Percentiles rank a stretch among this genome's conserved stretches.
phyloP scores from a whole-genome alignment of 495 filamentous ascomycete species.

The Amphirosellinia nigrospora region DNA sequence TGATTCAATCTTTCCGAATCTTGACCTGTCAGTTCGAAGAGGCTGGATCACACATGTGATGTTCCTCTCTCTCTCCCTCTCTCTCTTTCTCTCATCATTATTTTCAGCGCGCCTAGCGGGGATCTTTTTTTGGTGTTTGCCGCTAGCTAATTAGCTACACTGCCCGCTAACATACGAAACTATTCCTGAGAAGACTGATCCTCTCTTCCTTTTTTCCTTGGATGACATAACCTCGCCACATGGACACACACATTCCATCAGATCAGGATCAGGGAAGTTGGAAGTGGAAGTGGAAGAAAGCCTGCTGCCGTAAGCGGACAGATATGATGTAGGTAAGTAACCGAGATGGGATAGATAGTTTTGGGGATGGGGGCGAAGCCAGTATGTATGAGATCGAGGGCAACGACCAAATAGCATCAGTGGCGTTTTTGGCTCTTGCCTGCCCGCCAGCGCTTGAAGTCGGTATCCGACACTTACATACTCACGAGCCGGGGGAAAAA shows the following conservation, averaged over 20 bases:
- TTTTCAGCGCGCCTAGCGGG: neutral
- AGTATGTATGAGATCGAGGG: constrained; percentile 8
- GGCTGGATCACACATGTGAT: constrained; percentile 1
- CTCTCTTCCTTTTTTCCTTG: neutral
- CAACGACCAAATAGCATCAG: neutral
- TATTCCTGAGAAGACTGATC: neutral
- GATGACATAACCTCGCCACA: constrained; percentile 12
- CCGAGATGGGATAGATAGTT: neutral
- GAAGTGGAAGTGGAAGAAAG: constrained; percentile 10
- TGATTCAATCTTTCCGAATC: neutral
- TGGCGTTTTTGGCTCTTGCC: constrained; percentile 6
- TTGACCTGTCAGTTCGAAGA: neutral
- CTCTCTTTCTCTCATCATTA: too few species aligned
- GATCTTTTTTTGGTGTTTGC: neutral
- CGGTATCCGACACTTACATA: constrained; percentile 5
- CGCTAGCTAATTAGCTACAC: neutral
- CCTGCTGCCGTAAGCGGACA: neutral
- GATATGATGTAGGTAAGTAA: neutral
- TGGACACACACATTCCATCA: too few species aligned
- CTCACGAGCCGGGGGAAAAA: constrained; percentile 1
- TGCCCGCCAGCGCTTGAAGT: neutral
- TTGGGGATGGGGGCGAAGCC: neutral
- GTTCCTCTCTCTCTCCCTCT: too few species aligned
- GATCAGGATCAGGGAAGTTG: too few species aligned
- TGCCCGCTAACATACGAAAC: neutral